Base-by-base conservation (phyloP, 495 filamentous ascomycete genomes). In the Tetracladium marchalianum region DNA sequence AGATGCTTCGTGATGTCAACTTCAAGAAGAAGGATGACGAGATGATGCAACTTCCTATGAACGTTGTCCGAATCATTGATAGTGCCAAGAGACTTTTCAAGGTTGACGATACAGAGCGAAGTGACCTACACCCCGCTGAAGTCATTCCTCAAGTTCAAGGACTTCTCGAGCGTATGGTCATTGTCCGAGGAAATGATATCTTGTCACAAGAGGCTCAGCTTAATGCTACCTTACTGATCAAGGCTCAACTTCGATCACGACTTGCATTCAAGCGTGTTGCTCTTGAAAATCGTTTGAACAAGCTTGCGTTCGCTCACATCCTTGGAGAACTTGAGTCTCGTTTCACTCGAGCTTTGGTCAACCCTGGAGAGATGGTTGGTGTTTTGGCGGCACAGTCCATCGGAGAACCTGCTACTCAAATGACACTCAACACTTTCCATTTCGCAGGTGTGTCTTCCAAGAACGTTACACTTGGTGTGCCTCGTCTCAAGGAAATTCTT, bases 341-440 rank as follows among this genome's bases (percentile, higher is more conserved):
- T 35, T 99, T 94, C 72, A 71, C 78, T 15, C 76, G 80, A 56
- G 78, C 93, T 37, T 71, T 77, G 45, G 92, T 93, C 32, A 81
- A 78, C 50, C 87, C 92, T 31, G 92, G 92, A 53, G 92, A 99
- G 63, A 99, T 99, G 92, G 93, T 97, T 44, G 92, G 92, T 62
- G 93, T 97, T 31, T 75, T 99, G 57, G 92, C 92, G 45, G 92
- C 92, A 10, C 92, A 99, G 66, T 96, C 90, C 19, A 97, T 99
- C 64, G 92, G 92, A 71, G 92, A 99, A 63, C 92, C 92, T 15
- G 92, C 92, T 37, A 99, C 92, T 1, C 92, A 99, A 69, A 99
- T 99, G 92, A 99, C 92, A 0, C 66, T 99, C 39, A 99, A 99
- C 66, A 99, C 92, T 22, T 99, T 99, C 81, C 92, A 99, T 76